phyloP scores from a whole-genome alignment of 106 monocot genomes.

The Platanthera guangdongensis region DNA sequence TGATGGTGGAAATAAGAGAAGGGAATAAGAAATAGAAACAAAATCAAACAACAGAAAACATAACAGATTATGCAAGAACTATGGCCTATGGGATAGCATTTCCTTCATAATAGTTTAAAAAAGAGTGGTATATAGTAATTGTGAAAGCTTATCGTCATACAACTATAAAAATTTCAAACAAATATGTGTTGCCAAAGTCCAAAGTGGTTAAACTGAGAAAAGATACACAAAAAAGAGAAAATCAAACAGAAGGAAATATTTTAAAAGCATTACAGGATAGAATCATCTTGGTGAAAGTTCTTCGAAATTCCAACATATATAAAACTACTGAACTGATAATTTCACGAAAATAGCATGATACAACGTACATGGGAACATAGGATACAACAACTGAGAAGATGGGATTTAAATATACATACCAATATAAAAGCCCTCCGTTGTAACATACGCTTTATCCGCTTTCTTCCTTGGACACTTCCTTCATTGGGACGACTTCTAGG shows the following conservation, averaged over 20 bases:
- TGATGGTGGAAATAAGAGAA: too few species aligned
- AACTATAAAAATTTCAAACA: background rate
- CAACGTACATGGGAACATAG: background rate
- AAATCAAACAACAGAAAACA: too few species aligned
- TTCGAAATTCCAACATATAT: background rate
- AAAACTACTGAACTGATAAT: background rate
- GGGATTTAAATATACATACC: conserved; percentile 28
- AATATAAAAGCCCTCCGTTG: conserved; percentile 77
- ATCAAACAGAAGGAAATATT: background rate
- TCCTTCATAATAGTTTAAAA: too few species aligned
- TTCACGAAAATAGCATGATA: background rate
- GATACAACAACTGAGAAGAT: background rate
- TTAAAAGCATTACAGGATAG: background rate
- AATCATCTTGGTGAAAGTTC: background rate
- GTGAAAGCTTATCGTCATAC: background rate
- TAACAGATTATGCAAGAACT: too few species aligned
- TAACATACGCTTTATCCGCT: conserved; percentile 65
- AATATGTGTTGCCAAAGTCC: background rate
- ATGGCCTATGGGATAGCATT: too few species aligned
- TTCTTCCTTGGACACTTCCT: conserved; percentile 81
- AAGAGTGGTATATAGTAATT: too few species aligned
- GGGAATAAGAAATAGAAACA: too few species aligned
- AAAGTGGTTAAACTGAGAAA: background rate
- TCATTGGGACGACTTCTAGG: conserved; percentile 78
- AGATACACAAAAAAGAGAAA: background rate